phyloP scores from a whole-genome alignment of 352 stramenopile species.

The Phytophthora colocasiae region DNA sequence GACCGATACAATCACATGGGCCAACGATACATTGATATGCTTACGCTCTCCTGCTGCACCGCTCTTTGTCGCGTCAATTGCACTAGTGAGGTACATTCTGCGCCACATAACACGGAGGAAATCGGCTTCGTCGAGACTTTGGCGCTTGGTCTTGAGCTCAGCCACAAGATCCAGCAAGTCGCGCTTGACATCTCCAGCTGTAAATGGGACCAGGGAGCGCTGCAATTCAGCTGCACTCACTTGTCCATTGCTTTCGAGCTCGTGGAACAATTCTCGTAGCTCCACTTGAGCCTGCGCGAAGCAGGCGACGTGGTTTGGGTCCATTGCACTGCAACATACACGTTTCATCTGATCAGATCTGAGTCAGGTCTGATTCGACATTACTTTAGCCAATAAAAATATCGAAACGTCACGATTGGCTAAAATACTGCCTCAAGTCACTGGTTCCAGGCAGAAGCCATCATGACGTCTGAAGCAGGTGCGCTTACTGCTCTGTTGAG shows the following conservation, averaged over 20 bases:
- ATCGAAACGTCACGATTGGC: constrained; percentile 1
- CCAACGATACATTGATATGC: constrained; percentile 62
- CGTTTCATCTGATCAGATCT: constrained; percentile 26
- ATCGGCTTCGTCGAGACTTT: constrained; percentile 61
- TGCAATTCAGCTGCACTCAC: constrained; percentile 57
- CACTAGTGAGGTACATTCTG: constrained; percentile 68
- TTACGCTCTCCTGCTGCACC: constrained; percentile 7
- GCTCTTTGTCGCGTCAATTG: constrained; percentile 40
- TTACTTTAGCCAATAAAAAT: constrained; percentile 42
- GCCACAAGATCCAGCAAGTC: constrained; percentile 64
- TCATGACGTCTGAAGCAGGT: constrained; percentile 52
- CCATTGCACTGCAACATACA: constrained; percentile 38
- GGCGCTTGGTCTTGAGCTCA: constrained; percentile 51
- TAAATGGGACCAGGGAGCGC: constrained; percentile 57
- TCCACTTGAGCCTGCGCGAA: constrained; percentile 60
- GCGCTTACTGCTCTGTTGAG: constrained; percentile 18
- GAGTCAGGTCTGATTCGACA: constrained; percentile 3
- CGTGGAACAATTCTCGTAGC: constrained; percentile 65
- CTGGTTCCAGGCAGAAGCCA: constrained; percentile 12
- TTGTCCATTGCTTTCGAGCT: constrained; percentile 58
- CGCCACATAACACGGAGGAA: constrained; percentile 73
- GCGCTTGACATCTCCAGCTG: constrained; percentile 58
- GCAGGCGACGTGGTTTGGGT: constrained; percentile 50
- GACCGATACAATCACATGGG: constrained; percentile 76
- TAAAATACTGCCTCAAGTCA: constrained; percentile 1